Evolutionary conservation across 2,329 filamentous ascomycete species (phyloP).

Genomic region (Albophoma yamanashiensis): DNA sequence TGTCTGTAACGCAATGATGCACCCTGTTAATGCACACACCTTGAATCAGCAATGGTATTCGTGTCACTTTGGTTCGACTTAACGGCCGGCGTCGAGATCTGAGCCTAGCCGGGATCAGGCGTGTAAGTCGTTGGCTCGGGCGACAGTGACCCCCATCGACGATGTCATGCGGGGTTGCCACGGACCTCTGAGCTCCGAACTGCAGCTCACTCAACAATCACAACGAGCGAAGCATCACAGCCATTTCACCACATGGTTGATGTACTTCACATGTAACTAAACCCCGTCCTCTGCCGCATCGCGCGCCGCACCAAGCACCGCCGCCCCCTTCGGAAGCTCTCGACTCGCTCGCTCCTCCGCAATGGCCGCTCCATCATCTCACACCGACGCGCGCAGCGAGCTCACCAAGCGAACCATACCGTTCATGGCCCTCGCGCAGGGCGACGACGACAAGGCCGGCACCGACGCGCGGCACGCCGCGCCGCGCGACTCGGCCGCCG

Average conservation of each 20-base stretch:
- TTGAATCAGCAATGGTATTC: not conserved
- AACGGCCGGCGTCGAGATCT: not conserved
- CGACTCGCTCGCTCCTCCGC: not conserved
- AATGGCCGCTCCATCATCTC: not conserved
- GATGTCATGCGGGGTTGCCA: not conserved
- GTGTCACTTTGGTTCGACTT: not conserved
- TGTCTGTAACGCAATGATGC: not conserved
- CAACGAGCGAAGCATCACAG: not conserved
- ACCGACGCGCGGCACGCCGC: not conserved
- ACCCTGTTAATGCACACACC: not conserved
- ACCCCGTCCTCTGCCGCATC: not conserved
- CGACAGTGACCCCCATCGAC: not conserved
- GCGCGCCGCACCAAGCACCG: not conserved
- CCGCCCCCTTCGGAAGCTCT: not conserved
- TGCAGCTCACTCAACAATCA: not conserved
- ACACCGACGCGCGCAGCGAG: constrained; percentile 7
- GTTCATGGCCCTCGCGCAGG: constrained; percentile 13
- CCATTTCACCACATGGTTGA: not conserved
- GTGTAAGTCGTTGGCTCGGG: not conserved
- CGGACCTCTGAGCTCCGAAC: not conserved
- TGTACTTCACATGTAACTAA: not conserved
- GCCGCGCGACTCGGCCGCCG: constrained; percentile 1
- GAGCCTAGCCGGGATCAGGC: not conserved
- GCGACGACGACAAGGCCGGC: constrained; percentile 1
- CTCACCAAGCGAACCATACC: constrained; percentile 14